These are phyloP conservation scores for Aplosporella prunicola DNA, from an alignment of 2,329 filamentous ascomycete genomes.

Conservation along the genomic window DNA sequence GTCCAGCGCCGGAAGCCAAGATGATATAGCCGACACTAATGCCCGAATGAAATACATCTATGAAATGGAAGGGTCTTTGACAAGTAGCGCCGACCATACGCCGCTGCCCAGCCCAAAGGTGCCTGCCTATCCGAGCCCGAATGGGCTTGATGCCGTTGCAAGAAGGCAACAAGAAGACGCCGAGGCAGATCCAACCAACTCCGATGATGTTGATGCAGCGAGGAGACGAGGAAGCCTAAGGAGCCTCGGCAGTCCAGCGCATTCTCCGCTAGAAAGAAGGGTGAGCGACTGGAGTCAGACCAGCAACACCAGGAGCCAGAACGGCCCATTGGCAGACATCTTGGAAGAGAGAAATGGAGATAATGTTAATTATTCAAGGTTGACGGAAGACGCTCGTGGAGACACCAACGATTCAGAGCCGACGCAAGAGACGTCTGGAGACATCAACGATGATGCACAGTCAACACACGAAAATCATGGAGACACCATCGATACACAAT, in stretches of 20 bases:
- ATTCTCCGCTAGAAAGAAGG: conserved; percentile 1
- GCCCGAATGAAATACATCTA: not conserved
- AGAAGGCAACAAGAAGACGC: not conserved
- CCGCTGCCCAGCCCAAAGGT: not conserved
- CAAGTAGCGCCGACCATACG: not conserved
- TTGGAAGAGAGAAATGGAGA: too few relatives aligned
- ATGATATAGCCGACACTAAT: conserved; percentile 3
- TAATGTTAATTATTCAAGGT: too few relatives aligned
- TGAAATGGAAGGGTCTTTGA: conserved; percentile 2
- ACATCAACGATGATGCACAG: too few relatives aligned
- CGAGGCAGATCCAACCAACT: not conserved
- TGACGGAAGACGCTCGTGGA: too few relatives aligned
- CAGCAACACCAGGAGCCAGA: not conserved
- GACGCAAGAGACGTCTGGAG: too few relatives aligned
- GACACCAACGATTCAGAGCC: too few relatives aligned
- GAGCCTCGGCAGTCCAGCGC: not conserved
- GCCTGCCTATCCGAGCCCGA: not conserved
- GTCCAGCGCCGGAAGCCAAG: too few relatives aligned
- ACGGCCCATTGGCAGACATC: too few relatives aligned
- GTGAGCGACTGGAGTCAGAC: conserved; percentile 3
- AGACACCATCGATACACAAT: too few relatives aligned
- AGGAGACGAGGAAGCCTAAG: not conserved
- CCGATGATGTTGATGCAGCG: conserved; percentile 1
- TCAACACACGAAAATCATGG: too few relatives aligned
- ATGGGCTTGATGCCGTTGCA: not conserved